A percentile compares a stretch with the other conserved stretches of the same genome.
These are phyloP conservation scores for Fragaria ananassa DNA, from an alignment of 306 rosid genomes.

Conservation along the genomic window DNA sequence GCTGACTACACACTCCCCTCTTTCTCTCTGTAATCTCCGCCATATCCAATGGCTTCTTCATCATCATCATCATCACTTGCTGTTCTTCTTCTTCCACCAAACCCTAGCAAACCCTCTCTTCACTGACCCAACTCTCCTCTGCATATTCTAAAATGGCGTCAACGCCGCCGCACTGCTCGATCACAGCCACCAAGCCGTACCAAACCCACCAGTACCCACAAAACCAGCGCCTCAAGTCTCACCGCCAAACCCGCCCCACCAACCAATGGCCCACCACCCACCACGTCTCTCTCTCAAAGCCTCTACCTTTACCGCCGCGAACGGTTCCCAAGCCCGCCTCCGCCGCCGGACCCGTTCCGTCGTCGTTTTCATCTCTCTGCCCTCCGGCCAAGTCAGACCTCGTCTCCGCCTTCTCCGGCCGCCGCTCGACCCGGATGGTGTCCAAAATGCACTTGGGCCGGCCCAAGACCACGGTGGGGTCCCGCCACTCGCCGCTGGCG, in stretches of 20 bases:
- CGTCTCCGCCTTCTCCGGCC: slow-evolving; percentile 66
- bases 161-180: slow-evolving; percentile 62
- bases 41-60: slow-evolving; percentile 18
- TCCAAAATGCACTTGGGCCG: slow-evolving; percentile 76
- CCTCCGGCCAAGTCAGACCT: slow-evolving; percentile 45
- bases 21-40: slow-evolving; percentile 10
- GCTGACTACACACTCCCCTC: slow-evolving; percentile 9
- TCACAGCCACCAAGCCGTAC: slow-evolving; percentile 44
- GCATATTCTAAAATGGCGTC: slow-evolving; percentile 45
- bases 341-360: slow-evolving; percentile 18
- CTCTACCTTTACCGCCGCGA: slow-evolving; percentile 18
- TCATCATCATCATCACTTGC: not conserved
- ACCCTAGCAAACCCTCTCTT: slow-evolving; percentile 19
- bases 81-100: not conserved
- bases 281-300: slow-evolving; percentile 46
- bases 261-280: slow-evolving; percentile 38
- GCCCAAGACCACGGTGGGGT: slow-evolving; percentile 46
- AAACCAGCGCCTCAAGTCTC: slow-evolving; percentile 42
- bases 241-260: slow-evolving; percentile 32
- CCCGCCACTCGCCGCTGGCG: slow-evolving; percentile 51
- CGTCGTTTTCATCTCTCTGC: slow-evolving; percentile 40
- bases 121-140: not conserved
- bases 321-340: slow-evolving; percentile 16
- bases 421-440: slow-evolving; percentile 69
- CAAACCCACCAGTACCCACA: slow-evolving; percentile 43